A percentile compares a stretch with the other conserved stretches of the same genome.
phyloP scores from a whole-genome alignment of 164 flowering plant species.

The Liquidambar formosana region DNA sequence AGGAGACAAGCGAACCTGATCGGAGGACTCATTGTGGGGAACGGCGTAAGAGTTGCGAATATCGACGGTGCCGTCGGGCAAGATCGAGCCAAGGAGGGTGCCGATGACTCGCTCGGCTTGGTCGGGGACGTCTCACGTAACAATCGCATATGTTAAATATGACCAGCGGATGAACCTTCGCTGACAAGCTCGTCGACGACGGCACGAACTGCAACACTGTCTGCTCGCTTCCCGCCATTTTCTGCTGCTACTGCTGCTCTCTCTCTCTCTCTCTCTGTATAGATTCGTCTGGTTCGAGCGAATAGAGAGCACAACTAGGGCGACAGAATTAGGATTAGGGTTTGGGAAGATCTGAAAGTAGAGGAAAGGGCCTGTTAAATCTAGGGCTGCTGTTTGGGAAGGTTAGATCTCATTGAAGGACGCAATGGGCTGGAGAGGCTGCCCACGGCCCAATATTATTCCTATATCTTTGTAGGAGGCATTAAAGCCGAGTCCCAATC shows the following conservation, averaged over 20 bases:
- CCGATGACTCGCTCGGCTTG: slow-evolving; percentile 93
- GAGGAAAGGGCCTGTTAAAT: too few relatives aligned
- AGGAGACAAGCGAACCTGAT: slow-evolving; percentile 51
- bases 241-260: neutral
- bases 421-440: too few relatives aligned
- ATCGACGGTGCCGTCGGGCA: slow-evolving; percentile 88
- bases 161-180: slow-evolving; percentile 85
- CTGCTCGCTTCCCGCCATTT: slow-evolving; percentile 52
- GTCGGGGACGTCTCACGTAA: slow-evolving; percentile 87
- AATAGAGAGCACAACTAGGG: too few relatives aligned
- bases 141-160: slow-evolving; percentile 91
- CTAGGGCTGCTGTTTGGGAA: too few relatives aligned
- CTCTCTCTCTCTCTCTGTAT: too few relatives aligned
- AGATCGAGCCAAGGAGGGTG: slow-evolving; percentile 88
- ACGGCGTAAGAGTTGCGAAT: slow-evolving; percentile 92
- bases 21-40: slow-evolving; percentile 87
- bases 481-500: too few relatives aligned
- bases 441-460: too few relatives aligned
- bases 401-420: too few relatives aligned
- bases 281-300: too few relatives aligned
- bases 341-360: too few relatives aligned
- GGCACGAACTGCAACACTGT: slow-evolving; percentile 72
- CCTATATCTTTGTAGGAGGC: too few relatives aligned
- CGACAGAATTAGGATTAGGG: too few relatives aligned
- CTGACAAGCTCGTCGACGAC: slow-evolving; percentile 50